Conservation (phyloP, 1,284 basidiomycete genomes). For the Tilletia setariae region DNA sequence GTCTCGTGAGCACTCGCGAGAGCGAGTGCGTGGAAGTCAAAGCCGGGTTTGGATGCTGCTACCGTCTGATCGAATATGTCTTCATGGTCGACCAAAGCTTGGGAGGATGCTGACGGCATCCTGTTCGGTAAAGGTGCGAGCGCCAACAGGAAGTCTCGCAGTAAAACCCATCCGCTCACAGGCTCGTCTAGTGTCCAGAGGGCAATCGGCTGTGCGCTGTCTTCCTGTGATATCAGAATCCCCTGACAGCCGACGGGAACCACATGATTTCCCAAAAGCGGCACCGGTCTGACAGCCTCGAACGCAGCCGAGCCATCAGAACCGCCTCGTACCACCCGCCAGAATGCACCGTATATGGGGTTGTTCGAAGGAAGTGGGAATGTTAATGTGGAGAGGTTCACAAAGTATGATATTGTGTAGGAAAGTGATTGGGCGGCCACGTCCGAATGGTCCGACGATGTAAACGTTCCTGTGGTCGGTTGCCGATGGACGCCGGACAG, state of each 20-base stretch:
- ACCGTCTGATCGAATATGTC: not conserved
- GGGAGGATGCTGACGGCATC: not conserved
- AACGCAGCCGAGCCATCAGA: slow-evolving; percentile 64
- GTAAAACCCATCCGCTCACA: slow-evolving; percentile 68
- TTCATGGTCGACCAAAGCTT: not conserved
- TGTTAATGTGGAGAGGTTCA: slow-evolving; percentile 70
- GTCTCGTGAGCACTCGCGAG: not conserved
- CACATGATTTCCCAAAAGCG: slow-evolving; percentile 69
- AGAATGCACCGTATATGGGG: slow-evolving; percentile 64
- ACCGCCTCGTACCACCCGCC: slow-evolving; percentile 65
- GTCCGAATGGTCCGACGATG: not conserved
- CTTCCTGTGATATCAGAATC: slow-evolving; percentile 65
- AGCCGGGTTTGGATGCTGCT: not conserved
- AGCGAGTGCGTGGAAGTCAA: slow-evolving; percentile 6
- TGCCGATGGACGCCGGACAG: slow-evolving; percentile 62
- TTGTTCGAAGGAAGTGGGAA: slow-evolving; percentile 64
- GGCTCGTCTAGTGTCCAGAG: slow-evolving; percentile 76
- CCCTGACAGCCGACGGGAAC: slow-evolving; percentile 69
- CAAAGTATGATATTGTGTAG: slow-evolving; percentile 59
- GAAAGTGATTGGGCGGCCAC: not conserved
- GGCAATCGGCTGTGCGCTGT: slow-evolving; percentile 67
- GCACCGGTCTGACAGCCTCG: slow-evolving; percentile 66
- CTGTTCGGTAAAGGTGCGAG: not conserved
- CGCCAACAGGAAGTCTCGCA: slow-evolving; percentile 66
- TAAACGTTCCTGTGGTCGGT: not conserved